Evolutionary conservation across 768 basidiomycete genomes (phyloP), one percentile per base, ranked within the genome.

Genomic region (Hysterangium stoloniferum): DNA sequence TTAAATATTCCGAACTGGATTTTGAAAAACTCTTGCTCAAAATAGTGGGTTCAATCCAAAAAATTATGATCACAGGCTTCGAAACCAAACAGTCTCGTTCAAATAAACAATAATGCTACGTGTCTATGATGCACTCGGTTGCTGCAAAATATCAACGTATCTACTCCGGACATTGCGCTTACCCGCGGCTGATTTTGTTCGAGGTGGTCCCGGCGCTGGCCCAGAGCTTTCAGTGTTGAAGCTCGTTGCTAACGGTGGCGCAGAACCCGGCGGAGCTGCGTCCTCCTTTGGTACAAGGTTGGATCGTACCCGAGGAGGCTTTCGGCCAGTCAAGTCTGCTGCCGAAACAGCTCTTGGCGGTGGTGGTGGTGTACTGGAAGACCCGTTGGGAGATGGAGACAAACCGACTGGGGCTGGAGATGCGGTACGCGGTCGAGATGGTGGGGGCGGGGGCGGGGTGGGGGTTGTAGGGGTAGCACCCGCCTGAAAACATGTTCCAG

Each of bases 91-190:
- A 41, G 41, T 24, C 20, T n/a, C 24, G 29, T 51, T 51, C 24
- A 40, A 31, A 31, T 13, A 13, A 51, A 41, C 24, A 22, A 38
- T 29, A 41, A 51, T 41, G 49, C 49, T 51, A 51, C 42, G 42
- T 19, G 33, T 44, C 44, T 33, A 41, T 41, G 44, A 32, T 28
- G 73, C n/a, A n/a, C n/a, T n/a, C n/a, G n/a, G 72, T 58, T 82
- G 76, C 56, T 85, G 81, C 65, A 93, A 83, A n/a, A 93, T 84
- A 61, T 93, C 90, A 2, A 96, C 91, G 62, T 96, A 96, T 54
- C 88, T 80, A 62, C 72, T 86, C 49, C 90, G 78, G 49, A 87
- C 68, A 56, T 81, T 84, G 54, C 84, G 83, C 68, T 89, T 94
- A 22, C 80, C 74, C 19, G 77, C 74, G 52, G 76, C 77, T 13